phyloP scores from a whole-genome alignment of 2,329 filamentous ascomycete species.

The Fusarium tjaetaba region DNA sequence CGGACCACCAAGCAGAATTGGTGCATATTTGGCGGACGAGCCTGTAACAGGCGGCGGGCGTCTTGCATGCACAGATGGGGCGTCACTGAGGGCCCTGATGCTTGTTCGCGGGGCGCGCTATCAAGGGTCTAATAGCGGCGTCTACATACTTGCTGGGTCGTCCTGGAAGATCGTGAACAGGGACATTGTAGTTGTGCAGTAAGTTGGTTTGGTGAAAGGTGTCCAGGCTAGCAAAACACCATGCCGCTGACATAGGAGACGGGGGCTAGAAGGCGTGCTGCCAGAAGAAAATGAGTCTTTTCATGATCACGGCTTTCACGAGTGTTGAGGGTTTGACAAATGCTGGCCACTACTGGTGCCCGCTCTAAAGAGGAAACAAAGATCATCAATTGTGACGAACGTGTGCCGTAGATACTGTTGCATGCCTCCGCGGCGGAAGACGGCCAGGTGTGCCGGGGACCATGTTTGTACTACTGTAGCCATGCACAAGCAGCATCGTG shows the following conservation, averaged over 20 bases:
- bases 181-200: conserved; percentile 9
- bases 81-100: conserved; percentile 32
- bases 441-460: conserved; percentile 38
- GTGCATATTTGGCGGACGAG: conserved; percentile 32
- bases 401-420: conserved; percentile 13
- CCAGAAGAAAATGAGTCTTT: background rate
- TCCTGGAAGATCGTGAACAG: conserved; percentile 27
- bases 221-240: conserved; percentile 1
- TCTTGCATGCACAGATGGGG: conserved; percentile 44
- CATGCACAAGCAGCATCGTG: conserved; percentile 22
- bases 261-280: conserved; percentile 10
- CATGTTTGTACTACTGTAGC: conserved; percentile 1
- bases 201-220: background rate
- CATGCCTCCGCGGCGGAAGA: conserved; percentile 22
- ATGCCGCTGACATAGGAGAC: conserved; percentile 24
- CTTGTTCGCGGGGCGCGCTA: conserved; percentile 35
- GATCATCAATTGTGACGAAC: conserved; percentile 40
- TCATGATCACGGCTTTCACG: background rate
- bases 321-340: conserved; percentile 2
- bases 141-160: conserved; percentile 2
- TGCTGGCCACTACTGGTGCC: conserved; percentile 33
- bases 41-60: conserved; percentile 40
- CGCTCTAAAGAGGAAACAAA: conserved; percentile 39
- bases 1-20: conserved; percentile 30
- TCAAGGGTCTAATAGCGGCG: conserved; percentile 32